A percentile compares a stretch with the other conserved stretches of the same genome.
These are phyloP conservation scores for Boletus reticuloceps DNA, from an alignment of 768 basidiomycete genomes.

Conservation along the genomic window DNA sequence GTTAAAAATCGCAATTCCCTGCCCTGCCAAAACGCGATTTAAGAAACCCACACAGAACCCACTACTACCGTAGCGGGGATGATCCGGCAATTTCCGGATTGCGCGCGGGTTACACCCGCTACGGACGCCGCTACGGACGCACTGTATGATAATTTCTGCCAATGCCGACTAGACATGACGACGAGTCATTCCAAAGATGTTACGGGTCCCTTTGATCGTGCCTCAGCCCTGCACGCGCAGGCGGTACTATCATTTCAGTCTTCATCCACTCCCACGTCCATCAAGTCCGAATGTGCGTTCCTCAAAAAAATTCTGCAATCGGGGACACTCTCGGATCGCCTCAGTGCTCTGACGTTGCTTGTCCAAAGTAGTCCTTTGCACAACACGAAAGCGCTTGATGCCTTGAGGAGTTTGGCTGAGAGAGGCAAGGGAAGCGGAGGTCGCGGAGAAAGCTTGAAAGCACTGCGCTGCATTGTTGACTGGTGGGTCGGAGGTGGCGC, in stretches of 20 bases:
- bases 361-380: slow-evolving; percentile 88
- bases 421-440: slow-evolving; percentile 80
- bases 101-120: too few relatives aligned
- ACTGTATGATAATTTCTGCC: too few relatives aligned
- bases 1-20: too few relatives aligned
- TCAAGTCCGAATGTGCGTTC: slow-evolving; percentile 76
- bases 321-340: slow-evolving; percentile 88
- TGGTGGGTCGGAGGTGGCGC: slow-evolving; percentile 98
- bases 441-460: slow-evolving; percentile 90
- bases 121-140: too few relatives aligned
- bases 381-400: slow-evolving; percentile 77
- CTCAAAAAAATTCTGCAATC: slow-evolving; percentile 80
- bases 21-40: too few relatives aligned
- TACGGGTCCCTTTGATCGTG: slow-evolving; percentile 39
- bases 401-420: slow-evolving; percentile 72
- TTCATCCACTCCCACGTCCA: slow-evolving; percentile 41
- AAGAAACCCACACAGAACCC: too few relatives aligned
- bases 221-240: slow-evolving; percentile 44
- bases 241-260: slow-evolving; percentile 47
- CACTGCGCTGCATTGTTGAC: slow-evolving; percentile 87
- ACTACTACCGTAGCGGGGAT: too few relatives aligned
- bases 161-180: too few relatives aligned
- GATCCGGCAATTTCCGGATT: too few relatives aligned
- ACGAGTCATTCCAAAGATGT: too few relatives aligned
- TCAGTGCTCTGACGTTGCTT: slow-evolving; percentile 86